Evolutionary conservation across 2,329 filamentous ascomycete genomes (phyloP).

Genomic region (Juglanconis oblonga): DNA sequence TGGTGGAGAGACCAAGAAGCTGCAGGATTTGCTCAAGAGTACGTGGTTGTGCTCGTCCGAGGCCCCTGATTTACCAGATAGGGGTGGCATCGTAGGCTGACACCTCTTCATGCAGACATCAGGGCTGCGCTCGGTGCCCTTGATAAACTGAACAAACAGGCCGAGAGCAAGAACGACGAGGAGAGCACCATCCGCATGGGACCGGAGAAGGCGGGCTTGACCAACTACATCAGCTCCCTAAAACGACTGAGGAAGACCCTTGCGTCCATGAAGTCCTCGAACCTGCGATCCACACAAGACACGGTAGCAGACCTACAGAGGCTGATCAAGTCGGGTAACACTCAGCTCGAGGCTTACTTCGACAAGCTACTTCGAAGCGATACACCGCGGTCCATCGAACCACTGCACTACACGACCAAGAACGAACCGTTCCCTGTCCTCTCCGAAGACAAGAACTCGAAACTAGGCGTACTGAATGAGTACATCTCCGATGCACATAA

Average conservation of each 20-base stretch:
- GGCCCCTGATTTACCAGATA: neutral
- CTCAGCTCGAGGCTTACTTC: constrained; percentile 82
- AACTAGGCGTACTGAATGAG: constrained; percentile 74
- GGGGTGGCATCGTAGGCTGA: neutral
- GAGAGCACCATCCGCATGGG: constrained; percentile 86
- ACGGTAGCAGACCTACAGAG: constrained; percentile 77
- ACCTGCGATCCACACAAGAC: constrained; percentile 86
- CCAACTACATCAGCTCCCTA: constrained; percentile 83
- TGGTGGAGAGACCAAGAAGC: constrained; percentile 83
- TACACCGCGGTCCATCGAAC: constrained; percentile 78
- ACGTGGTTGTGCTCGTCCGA: constrained; percentile 26
- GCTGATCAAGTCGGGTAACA: constrained; percentile 74
- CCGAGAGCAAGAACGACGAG: constrained; percentile 87
- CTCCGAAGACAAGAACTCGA: constrained; percentile 70
- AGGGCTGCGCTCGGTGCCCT: constrained; percentile 84
- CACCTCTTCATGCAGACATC: constrained; percentile 57
- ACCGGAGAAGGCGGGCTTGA: constrained; percentile 78
- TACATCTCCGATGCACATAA: constrained; percentile 65
- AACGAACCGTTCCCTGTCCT: constrained; percentile 80
- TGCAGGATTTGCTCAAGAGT: constrained; percentile 86
- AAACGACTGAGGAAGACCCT: constrained; percentile 87
- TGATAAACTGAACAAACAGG: constrained; percentile 82
- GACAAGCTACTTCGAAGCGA: constrained; percentile 72
- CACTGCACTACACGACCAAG: constrained; percentile 90
- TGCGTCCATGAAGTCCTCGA: constrained; percentile 80